Percentiles rank a stretch among this genome's conserved stretches.
These are phyloP conservation scores for Tritrichomonas foetus DNA, from an alignment of 208 protist genomes.

Conservation along the genomic window DNA sequence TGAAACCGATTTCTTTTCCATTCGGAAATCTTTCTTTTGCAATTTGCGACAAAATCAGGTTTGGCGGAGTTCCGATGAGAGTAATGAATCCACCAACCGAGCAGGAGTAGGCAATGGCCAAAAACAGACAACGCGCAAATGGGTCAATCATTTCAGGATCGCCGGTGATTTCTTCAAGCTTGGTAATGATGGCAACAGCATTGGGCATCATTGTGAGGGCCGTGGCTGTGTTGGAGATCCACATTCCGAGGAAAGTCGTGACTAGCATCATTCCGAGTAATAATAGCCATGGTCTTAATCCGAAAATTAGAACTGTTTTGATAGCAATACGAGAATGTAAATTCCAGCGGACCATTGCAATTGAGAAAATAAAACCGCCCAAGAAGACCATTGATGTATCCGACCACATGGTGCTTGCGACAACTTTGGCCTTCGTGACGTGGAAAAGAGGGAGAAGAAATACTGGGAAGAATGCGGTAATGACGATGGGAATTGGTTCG, in stretches of 20 bases:
- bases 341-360: constrained; percentile 43
- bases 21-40: neutral
- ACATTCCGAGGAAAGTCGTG: constrained; percentile 48
- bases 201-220: constrained; percentile 14
- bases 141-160: neutral
- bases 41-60: constrained; percentile 45
- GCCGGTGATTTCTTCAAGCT: constrained; percentile 23
- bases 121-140: neutral
- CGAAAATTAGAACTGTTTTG: constrained; percentile 34
- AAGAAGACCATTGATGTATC: constrained; percentile 53
- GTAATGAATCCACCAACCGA: constrained; percentile 48
- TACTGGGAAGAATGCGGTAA: constrained; percentile 50
- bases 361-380: constrained; percentile 49
- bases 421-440: neutral
- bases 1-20: neutral
- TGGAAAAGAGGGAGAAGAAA: constrained; percentile 42
- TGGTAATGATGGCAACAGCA: constrained; percentile 32
- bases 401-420: constrained; percentile 43
- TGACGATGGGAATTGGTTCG: constrained; percentile 46
- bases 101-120: neutral
- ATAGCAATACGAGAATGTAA: constrained; percentile 47
- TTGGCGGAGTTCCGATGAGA: constrained; percentile 52
- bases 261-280: constrained; percentile 47
- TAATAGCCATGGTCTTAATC: constrained; percentile 32
- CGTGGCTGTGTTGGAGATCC: constrained; percentile 50